A percentile compares a stretch with the other conserved stretches of the same genome.
These are phyloP conservation scores for Fusarium mundagurra DNA, from an alignment of 2,329 filamentous ascomycete genomes.

Conservation along the genomic window DNA sequence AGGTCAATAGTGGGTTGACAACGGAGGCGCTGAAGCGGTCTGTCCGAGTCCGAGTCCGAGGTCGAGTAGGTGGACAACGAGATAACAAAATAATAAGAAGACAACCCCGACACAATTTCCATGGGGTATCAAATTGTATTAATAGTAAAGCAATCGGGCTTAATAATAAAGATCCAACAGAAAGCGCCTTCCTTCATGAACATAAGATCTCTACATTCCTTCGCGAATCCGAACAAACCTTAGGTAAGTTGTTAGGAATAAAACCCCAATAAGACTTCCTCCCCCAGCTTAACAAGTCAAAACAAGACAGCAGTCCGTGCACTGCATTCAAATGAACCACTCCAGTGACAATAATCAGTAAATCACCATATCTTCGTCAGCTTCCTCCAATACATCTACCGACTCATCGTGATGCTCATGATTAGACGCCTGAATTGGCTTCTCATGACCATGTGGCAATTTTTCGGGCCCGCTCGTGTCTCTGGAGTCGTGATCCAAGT, in stretches of 20 bases:
- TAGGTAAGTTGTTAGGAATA: not conserved
- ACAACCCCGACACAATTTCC: not conserved
- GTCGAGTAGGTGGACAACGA: not conserved
- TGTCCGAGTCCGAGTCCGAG: not conserved
- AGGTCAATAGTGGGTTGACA: not conserved
- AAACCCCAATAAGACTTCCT: not conserved
- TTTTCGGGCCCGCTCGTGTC: slow-evolving; percentile 10
- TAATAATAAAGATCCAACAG: not conserved
- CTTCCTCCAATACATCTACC: slow-evolving; percentile 82
- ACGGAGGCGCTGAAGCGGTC: slow-evolving; percentile 19
- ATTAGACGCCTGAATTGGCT: slow-evolving; percentile 15
- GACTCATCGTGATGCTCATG: slow-evolving; percentile 68
- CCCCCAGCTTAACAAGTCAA: not conserved
- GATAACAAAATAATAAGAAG: not conserved
- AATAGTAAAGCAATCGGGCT: not conserved
- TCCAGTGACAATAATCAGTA: slow-evolving; percentile 66
- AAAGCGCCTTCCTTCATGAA: slow-evolving; percentile 6
- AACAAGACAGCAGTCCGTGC: not conserved
- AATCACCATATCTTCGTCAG: slow-evolving; percentile 90
- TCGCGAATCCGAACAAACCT: not conserved
- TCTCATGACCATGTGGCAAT: slow-evolving; percentile 11
- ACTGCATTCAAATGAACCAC: not conserved
- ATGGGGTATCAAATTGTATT: slow-evolving; percentile 23
- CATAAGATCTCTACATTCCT: not conserved
- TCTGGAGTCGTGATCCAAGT: slow-evolving; percentile 8